Conservation (phyloP, 2,329 filamentous ascomycete genomes). For the Biscogniauxia sp. region DNA sequence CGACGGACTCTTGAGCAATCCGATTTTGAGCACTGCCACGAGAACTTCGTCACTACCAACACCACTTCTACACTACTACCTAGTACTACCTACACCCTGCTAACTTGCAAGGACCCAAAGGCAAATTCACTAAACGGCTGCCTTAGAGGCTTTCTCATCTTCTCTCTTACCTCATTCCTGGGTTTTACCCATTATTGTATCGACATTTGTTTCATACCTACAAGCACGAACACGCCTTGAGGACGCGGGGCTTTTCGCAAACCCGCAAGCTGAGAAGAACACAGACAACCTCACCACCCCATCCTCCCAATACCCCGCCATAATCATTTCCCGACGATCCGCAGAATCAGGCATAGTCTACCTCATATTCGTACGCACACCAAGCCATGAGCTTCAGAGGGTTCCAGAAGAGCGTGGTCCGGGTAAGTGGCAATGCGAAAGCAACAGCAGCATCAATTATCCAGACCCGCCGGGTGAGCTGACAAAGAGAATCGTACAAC, state of each 20-base stretch:
- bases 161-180: too few relatives aligned
- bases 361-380: slow-evolving; percentile 2
- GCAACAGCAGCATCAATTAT: not conserved
- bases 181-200: not conserved
- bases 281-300: not conserved
- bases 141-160: not conserved
- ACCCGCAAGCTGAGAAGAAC: not conserved
- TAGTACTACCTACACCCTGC: not conserved
- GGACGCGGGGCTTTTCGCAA: not conserved
- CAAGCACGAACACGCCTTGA: not conserved
- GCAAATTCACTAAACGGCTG: not conserved
- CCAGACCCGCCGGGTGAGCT: not conserved
- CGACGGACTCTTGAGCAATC: slow-evolving; percentile 7
- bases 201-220: not conserved
- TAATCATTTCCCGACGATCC: not conserved
- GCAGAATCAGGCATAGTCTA: slow-evolving; percentile 1
- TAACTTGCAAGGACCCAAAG: not conserved
- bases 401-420: slow-evolving; percentile 82
- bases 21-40: slow-evolving; percentile 21
- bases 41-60: slow-evolving; percentile 10
- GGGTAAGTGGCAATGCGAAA: slow-evolving; percentile 55
- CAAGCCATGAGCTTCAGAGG: slow-evolving; percentile 90
- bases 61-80: too few relatives aligned
- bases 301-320: slow-evolving; percentile 4
- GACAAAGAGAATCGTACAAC: not conserved